Percentiles rank a stretch among this genome's conserved stretches.
phyloP scores from a whole-genome alignment of 2,329 filamentous ascomycete species.

The Cladosporium phlei region DNA sequence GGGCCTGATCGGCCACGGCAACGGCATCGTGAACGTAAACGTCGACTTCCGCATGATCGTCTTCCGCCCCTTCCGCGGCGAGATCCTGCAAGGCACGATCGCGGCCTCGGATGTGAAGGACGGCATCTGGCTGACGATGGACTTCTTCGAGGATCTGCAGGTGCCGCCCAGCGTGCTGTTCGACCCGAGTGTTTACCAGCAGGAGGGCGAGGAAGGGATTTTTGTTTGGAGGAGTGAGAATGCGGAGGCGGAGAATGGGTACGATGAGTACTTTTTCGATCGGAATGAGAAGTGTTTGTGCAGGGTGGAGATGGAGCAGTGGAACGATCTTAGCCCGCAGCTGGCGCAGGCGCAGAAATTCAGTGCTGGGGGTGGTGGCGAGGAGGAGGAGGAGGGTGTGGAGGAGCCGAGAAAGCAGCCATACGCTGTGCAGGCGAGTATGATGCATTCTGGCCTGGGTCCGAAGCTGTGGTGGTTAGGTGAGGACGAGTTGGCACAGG shows the following conservation, averaged over 20 bases:
- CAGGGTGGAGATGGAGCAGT: conserved; percentile 79
- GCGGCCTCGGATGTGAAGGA: conserved; percentile 70
- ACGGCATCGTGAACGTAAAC: conserved; percentile 89
- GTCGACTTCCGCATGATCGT: conserved; percentile 92
- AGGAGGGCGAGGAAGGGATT: conserved; percentile 26
- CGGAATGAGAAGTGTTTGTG: conserved; percentile 84
- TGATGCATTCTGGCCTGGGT: conserved; percentile 45
- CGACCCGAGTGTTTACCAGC: conserved; percentile 62
- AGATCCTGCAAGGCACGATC: conserved; percentile 83
- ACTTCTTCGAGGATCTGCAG: conserved; percentile 92
- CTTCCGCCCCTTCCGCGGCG: conserved; percentile 92
- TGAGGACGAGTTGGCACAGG: conserved; percentile 12
- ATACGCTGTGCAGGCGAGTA: conserved; percentile 58
- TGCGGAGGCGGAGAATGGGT: conserved; percentile 57
- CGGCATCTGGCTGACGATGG: conserved; percentile 58
- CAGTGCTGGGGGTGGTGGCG: conserved; percentile 32
- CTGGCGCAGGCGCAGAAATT: conserved; percentile 55
- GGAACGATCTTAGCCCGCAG: conserved; percentile 85
- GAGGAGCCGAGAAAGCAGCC: conserved; percentile 60
- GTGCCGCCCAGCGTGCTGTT: conserved; percentile 69
- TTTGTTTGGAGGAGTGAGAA: conserved; percentile 64
- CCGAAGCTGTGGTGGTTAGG: conserved; percentile 45
- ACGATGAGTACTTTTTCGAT: conserved; percentile 71
- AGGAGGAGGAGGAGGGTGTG: conserved; percentile 52
- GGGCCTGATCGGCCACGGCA: conserved; percentile 88